Percentiles rank a stretch among this genome's conserved stretches.
These are phyloP conservation scores for Paecilomyces formosus DNA, from an alignment of 2,329 filamentous ascomycete species.

Conservation along the genomic window DNA sequence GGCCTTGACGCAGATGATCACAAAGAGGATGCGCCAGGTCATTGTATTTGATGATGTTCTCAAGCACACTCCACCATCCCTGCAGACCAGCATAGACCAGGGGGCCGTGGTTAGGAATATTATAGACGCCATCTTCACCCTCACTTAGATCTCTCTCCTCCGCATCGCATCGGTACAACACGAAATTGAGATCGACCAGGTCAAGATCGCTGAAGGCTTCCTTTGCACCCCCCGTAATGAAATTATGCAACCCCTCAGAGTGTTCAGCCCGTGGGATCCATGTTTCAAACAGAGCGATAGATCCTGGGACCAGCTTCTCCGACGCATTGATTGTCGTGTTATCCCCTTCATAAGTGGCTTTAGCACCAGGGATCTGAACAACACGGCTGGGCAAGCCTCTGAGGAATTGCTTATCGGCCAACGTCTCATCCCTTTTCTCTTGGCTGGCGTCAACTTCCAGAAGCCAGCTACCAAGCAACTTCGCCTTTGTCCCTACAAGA, in stretches of 20 bases:
- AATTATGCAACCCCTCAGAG: slow-evolving; percentile 73
- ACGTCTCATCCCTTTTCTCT: slow-evolving; percentile 57
- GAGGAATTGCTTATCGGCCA: slow-evolving; percentile 63
- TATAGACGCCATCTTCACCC: slow-evolving; percentile 79
- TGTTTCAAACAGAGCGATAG: slow-evolving; percentile 91
- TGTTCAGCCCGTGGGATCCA: slow-evolving; percentile 88
- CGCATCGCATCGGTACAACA: slow-evolving; percentile 83
- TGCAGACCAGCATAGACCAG: slow-evolving; percentile 95
- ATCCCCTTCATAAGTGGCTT: slow-evolving; percentile 62
- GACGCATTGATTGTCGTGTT: slow-evolving; percentile 75
- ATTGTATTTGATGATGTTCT: slow-evolving; percentile 78
- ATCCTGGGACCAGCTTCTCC: slow-evolving; percentile 82
- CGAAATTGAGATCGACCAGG: slow-evolving; percentile 80
- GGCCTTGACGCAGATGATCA: slow-evolving; percentile 81
- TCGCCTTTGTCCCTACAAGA: slow-evolving; percentile 75
- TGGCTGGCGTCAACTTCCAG: slow-evolving; percentile 77
- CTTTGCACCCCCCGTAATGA: slow-evolving; percentile 73
- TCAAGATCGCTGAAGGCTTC: slow-evolving; percentile 68
- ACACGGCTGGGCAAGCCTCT: slow-evolving; percentile 80
- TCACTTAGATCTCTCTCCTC: slow-evolving; percentile 76
- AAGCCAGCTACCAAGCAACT: slow-evolving; percentile 83
- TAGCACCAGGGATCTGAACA: slow-evolving; percentile 64
- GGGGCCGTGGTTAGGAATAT: slow-evolving; percentile 73
- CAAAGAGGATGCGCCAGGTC: slow-evolving; percentile 89
- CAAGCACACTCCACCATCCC: slow-evolving; percentile 93